phyloP scores from a whole-genome alignment of 2,329 filamentous ascomycete species.

The Diaporthe destruens region DNA sequence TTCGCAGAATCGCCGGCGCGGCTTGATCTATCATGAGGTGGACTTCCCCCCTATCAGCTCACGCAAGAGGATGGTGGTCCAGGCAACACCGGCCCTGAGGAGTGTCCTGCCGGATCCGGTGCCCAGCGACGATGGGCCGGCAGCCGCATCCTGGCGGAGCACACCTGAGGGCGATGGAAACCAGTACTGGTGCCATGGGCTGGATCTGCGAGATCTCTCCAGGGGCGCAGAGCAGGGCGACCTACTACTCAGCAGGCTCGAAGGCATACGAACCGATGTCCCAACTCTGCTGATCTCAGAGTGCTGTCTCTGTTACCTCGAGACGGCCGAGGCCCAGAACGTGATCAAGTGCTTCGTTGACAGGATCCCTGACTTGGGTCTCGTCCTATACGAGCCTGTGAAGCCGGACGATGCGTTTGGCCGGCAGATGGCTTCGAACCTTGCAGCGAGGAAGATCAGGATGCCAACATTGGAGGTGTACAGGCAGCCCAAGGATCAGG shows the following conservation, averaged over 20 bases:
- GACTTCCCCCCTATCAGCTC: conserved; percentile 84
- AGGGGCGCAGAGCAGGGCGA: conserved; percentile 29
- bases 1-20: conserved; percentile 49
- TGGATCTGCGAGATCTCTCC: conserved; percentile 77
- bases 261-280: conserved; percentile 60
- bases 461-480: conserved; percentile 87
- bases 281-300: conserved; percentile 93
- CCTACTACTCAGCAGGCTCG: conserved; percentile 41
- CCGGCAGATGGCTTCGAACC: conserved; percentile 90
- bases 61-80: conserved; percentile 70
- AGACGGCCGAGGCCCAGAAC: conserved; percentile 70
- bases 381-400: conserved; percentile 92
- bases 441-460: conserved; percentile 82
- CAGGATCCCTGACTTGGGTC: conserved; percentile 61
- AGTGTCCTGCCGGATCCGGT: conserved; percentile 53
- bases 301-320: conserved; percentile 93
- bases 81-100: conserved; percentile 59
- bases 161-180: conserved; percentile 53
- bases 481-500: conserved; percentile 76
- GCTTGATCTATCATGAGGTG: conserved; percentile 87
- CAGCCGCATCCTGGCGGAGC: conserved; percentile 56
- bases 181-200: conserved; percentile 69
- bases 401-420: conserved; percentile 88
- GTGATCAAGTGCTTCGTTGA: conserved; percentile 76
- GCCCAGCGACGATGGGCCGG: conserved; percentile 32